Evolutionary conservation across 192 early-diverging fungal species (phyloP), one percentile per base, ranked within the genome.

Genomic region (Coemansia erecta): DNA sequence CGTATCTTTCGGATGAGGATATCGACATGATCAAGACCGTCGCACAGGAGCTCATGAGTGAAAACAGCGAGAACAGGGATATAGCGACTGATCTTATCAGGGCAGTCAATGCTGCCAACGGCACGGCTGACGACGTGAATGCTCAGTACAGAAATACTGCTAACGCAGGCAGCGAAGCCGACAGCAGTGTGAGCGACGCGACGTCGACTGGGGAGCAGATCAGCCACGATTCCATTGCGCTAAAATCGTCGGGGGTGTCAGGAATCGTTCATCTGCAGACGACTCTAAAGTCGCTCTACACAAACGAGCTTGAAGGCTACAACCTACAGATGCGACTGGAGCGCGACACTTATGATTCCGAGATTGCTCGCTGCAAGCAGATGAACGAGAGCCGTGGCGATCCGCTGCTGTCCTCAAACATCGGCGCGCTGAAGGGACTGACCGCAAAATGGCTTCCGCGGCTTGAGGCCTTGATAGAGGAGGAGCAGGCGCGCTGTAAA

Each of bases 281-380:
- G 12, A 86, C 88, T 14, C 82, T 95, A n/a, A 62, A 74, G 37
- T 82, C 87, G 0, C 67, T 87, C 4, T 58, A 72, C 17, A 58
- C 81, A 39, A 78, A 77, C 60, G 77, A 84, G 14, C 77, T 86
- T 33, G 68, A 82, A 35, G 75, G 80, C 23, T 90, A 84, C 69
- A 86, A 90, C 15, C 81, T 86, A 52, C 94, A 98, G 67, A 50
- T 87, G 13, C 85, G 85, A 55, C 69, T 98, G 0, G 94, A 98
- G 71, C 86, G 89, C 52, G 86, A 89, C 22, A 85, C 94, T 0
- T 86, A 90, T 44, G 84, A 87, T 26, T 83, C 87, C 0, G 92
- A 92, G 8, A 64, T 90, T 7, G 87, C 88, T 40, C 83, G 83
- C 40, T 73, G 85, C 53, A 76, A 85, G 15, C 75, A 85, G 23